Evolutionary conservation across 2,329 filamentous ascomycete species (phyloP).

Genomic region (Colletotrichum falcatum): DNA sequence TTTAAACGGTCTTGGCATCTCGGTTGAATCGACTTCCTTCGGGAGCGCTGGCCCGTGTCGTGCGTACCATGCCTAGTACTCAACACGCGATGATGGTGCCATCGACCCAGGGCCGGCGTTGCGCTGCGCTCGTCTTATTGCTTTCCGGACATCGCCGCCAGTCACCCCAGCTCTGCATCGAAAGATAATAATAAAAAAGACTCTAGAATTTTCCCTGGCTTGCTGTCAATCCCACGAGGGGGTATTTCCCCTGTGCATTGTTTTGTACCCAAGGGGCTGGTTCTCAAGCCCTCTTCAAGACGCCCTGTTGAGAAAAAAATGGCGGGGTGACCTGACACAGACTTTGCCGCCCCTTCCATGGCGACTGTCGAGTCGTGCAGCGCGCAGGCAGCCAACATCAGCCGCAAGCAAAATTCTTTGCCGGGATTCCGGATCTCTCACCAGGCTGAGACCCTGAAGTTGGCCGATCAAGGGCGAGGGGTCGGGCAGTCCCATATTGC

Average conservation of each 20-base stretch:
- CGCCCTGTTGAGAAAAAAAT: slow-evolving; percentile 4
- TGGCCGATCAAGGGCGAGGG: slow-evolving; percentile 11
- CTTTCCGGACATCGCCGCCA: not conserved
- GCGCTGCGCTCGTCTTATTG: not conserved
- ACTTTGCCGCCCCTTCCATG: slow-evolving; percentile 9
- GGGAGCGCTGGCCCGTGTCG: not conserved
- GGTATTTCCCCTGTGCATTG: slow-evolving; percentile 3
- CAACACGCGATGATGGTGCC: not conserved
- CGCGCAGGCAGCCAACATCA: slow-evolving; percentile 3
- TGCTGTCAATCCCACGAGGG: slow-evolving; percentile 6
- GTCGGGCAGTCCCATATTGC: slow-evolving; percentile 11
- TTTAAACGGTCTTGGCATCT: slow-evolving; percentile 11
- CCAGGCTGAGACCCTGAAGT: slow-evolving; percentile 9
- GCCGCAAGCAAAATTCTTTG: not conserved
- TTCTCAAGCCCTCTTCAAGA: not conserved
- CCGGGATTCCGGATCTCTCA: not conserved
- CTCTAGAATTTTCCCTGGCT: slow-evolving; percentile 14
- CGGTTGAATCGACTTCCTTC: not conserved
- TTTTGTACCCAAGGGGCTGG: not conserved
- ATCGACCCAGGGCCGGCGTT: not conserved
- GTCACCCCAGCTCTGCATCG: not conserved
- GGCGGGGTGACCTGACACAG: slow-evolving; percentile 4
- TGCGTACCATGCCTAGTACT: not conserved
- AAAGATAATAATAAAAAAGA: no score
- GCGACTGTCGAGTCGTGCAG: slow-evolving; percentile 23